Percentiles rank a stretch among this genome's conserved stretches.
These are phyloP conservation scores for Termitomyces sp. DNA, from an alignment of 768 basidiomycete species.

Conservation along the genomic window DNA sequence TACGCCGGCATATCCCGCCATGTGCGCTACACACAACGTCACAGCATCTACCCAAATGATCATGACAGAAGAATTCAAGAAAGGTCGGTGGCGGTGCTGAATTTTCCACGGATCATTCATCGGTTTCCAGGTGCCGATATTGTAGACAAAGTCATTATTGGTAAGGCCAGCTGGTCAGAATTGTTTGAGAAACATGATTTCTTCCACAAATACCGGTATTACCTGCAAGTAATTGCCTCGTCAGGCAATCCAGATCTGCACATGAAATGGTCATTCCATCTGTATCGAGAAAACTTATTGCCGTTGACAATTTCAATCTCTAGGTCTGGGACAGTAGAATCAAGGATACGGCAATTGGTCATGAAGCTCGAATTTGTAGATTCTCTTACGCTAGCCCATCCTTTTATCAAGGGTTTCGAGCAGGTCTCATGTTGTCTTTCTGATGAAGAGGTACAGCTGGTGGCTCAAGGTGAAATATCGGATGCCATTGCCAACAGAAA, in stretches of 20 bases:
- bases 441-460: slow-evolving; percentile 83
- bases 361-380: slow-evolving; percentile 98
- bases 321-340: slow-evolving; percentile 96
- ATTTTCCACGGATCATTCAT: slow-evolving; percentile 6
- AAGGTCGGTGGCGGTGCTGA: slow-evolving; percentile 43
- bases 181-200: slow-evolving; percentile 96
- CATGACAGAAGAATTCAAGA: slow-evolving; percentile 93
- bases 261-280: slow-evolving; percentile 75
- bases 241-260: slow-evolving; percentile 81
- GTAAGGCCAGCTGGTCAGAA: slow-evolving; percentile 82
- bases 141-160: slow-evolving; percentile 87
- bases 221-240: slow-evolving; percentile 92
- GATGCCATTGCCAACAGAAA: slow-evolving; percentile 67
- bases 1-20: slow-evolving; percentile 97
- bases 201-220: slow-evolving; percentile 95
- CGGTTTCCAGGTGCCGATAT: slow-evolving; percentile 74
- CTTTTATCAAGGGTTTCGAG: slow-evolving; percentile 92
- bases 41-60: slow-evolving; percentile 93
- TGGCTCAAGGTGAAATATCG: slow-evolving; percentile 84
- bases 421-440: slow-evolving; percentile 78
- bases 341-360: slow-evolving; percentile 89
- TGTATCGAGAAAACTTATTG: not conserved
- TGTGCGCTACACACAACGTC: slow-evolving; percentile 99
- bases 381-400: slow-evolving; percentile 86
- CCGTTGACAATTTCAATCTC: not conserved